Evolutionary conservation across 176 grass and related monocot species (phyloP).

Genomic region (Leersia perrieri): DNA sequence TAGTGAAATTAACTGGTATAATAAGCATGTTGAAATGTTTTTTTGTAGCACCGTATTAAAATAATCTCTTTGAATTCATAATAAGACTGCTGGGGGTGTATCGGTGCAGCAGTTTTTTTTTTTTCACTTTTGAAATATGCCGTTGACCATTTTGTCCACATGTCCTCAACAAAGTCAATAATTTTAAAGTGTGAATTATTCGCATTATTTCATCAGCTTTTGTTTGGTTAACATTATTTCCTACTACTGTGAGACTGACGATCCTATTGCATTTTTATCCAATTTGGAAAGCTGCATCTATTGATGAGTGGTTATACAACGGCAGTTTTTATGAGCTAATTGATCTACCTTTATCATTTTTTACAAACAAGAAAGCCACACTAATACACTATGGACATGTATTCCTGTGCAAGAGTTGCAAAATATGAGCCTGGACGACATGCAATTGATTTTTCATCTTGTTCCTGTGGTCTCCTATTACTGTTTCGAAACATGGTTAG

Average conservation of each 20-base stretch:
- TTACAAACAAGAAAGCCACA: background rate
- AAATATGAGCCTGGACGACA: background rate
- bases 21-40: constrained; percentile 44
- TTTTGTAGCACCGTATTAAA: constrained; percentile 22
- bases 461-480: background rate
- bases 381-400: no score
- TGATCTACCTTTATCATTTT: background rate
- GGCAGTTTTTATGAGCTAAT: no score
- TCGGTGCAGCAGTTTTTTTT: background rate
- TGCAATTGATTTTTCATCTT: background rate
- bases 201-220: background rate
- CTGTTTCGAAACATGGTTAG: background rate
- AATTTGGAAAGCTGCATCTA: background rate
- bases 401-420: background rate
- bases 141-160: background rate
- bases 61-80: constrained; percentile 27
- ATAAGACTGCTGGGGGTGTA: constrained; percentile 29
- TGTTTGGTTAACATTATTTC: background rate
- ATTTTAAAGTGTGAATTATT: background rate
- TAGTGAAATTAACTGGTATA: constrained; percentile 53
- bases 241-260: no score
- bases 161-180: background rate
- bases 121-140: background rate
- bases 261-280: background rate
- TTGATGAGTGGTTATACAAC: background rate